Evolutionary conservation across 495 filamentous ascomycete species (phyloP).

Genomic region (Aspergillus homomorphus): DNA sequence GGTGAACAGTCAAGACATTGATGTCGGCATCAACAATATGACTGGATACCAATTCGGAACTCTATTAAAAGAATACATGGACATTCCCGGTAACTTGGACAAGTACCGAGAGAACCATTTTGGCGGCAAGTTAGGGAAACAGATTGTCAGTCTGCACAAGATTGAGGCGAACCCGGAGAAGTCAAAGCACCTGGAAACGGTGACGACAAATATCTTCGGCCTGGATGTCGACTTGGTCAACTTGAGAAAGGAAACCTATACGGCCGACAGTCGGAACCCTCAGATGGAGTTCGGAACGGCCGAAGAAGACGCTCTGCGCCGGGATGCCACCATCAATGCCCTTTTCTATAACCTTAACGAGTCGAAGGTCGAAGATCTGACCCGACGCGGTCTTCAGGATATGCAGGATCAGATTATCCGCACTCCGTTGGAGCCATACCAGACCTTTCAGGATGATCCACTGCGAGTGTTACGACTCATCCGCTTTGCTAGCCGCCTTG

Average conservation of each 20-base stretch:
- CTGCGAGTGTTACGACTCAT: slow-evolving; percentile 85
- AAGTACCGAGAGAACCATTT: slow-evolving; percentile 42
- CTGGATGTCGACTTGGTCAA: slow-evolving; percentile 94
- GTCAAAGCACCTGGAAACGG: slow-evolving; percentile 94
- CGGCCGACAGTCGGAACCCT: slow-evolving; percentile 80
- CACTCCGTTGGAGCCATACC: slow-evolving; percentile 82
- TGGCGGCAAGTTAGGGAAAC: slow-evolving; percentile 32
- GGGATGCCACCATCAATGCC: slow-evolving; percentile 93
- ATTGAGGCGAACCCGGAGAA: slow-evolving; percentile 92
- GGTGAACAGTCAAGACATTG: slow-evolving; percentile 80
- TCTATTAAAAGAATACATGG: slow-evolving; percentile 59
- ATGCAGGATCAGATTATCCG: slow-evolving; percentile 69
- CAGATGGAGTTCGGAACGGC: slow-evolving; percentile 92
- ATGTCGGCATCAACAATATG: slow-evolving; percentile 93
- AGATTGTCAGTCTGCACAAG: slow-evolving; percentile 59
- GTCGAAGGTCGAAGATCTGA: slow-evolving; percentile 77
- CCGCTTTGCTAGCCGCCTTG: slow-evolving; percentile 81
- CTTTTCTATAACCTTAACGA: slow-evolving; percentile 91
- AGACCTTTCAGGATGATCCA: slow-evolving; percentile 95
- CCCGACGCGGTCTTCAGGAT: slow-evolving; percentile 68
- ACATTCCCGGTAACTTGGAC: slow-evolving; percentile 51
- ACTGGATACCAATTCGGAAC: slow-evolving; percentile 79
- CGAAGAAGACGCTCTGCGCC: slow-evolving; percentile 80
- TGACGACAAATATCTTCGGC: slow-evolving; percentile 79
- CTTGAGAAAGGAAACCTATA: slow-evolving; percentile 85